Conservation (phyloP, 139 green algal species). For the Closterium sp. region DNA sequence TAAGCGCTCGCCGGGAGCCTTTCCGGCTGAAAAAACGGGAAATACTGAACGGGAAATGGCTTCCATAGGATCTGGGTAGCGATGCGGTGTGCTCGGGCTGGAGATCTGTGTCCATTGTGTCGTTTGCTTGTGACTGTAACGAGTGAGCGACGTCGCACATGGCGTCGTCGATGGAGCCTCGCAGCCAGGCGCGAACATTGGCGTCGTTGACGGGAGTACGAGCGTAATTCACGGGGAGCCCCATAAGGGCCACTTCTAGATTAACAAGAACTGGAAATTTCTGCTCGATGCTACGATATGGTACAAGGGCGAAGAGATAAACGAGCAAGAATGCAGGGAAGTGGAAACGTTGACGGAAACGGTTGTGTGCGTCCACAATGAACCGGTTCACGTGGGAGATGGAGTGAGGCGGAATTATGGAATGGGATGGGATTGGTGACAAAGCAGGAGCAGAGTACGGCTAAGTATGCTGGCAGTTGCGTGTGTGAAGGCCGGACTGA, state of each 20-base stretch:
- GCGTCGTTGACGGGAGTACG: background rate
- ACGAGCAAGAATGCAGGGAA: background rate
- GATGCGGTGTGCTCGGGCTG: background rate
- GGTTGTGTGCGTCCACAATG: background rate
- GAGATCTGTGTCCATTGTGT: background rate
- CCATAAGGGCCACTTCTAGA: background rate
- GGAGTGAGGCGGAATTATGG: background rate
- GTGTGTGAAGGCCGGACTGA: background rate
- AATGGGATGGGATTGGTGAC: too few relatives aligned
- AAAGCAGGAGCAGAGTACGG: background rate
- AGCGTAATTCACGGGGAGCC: background rate
- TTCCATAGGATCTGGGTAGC: background rate
- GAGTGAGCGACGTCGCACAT: background rate
- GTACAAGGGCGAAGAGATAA: too few relatives aligned
- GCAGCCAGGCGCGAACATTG: background rate
- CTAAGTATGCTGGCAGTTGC: background rate
- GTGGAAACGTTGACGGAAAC: background rate
- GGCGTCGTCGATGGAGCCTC: background rate
- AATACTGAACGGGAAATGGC: background rate
- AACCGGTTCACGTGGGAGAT: background rate
- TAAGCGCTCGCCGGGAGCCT: background rate
- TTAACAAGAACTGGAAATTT: constrained; percentile 84
- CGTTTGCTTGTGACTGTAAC: background rate
- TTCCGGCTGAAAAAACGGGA: background rate
- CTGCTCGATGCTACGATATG: too few relatives aligned